phyloP scores from a whole-genome alignment of 2,329 filamentous ascomycete species.

The Aureobasidium uvarum region DNA sequence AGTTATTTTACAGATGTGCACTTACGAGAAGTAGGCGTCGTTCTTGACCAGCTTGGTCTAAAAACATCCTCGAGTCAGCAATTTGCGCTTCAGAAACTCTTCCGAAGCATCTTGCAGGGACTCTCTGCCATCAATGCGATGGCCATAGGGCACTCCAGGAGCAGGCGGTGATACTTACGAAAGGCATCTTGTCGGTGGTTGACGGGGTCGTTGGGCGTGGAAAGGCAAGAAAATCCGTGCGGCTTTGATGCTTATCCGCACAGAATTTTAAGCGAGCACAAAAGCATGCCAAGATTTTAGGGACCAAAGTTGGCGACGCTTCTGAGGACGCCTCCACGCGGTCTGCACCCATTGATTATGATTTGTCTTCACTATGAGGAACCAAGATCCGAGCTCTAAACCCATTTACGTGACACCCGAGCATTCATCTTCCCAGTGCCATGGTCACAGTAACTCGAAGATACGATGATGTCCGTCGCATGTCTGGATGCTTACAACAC shows the following conservation, averaged over 20 bases:
- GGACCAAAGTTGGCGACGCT: slow-evolving; percentile 11
- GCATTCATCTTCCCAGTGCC: not conserved
- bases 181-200: slow-evolving; percentile 45
- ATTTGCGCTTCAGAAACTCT: slow-evolving; percentile 91
- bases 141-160: slow-evolving; percentile 5
- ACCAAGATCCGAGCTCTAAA: too few species aligned
- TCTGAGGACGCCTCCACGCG: not conserved
- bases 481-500: not conserved
- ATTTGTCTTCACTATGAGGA: too few species aligned
- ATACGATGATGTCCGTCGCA: not conserved
- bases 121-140: slow-evolving; percentile 50
- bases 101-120: slow-evolving; percentile 99
- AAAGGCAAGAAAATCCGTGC: slow-evolving; percentile 8
- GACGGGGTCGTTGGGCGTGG: slow-evolving; percentile 23
- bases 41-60: slow-evolving; percentile 96
- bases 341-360: too few species aligned
- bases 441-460: not conserved
- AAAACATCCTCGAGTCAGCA: slow-evolving; percentile 84
- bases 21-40: slow-evolving; percentile 98
- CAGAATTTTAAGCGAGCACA: slow-evolving; percentile 21
- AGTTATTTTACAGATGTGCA: slow-evolving; percentile 30
- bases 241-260: slow-evolving; percentile 9
- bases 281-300: slow-evolving; percentile 14
- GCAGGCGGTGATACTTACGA: slow-evolving; percentile 45
- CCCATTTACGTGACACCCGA: too few species aligned